These are phyloP conservation scores for Melastoma candidum DNA, from an alignment of 441 rosid species.

Conservation along the genomic window DNA sequence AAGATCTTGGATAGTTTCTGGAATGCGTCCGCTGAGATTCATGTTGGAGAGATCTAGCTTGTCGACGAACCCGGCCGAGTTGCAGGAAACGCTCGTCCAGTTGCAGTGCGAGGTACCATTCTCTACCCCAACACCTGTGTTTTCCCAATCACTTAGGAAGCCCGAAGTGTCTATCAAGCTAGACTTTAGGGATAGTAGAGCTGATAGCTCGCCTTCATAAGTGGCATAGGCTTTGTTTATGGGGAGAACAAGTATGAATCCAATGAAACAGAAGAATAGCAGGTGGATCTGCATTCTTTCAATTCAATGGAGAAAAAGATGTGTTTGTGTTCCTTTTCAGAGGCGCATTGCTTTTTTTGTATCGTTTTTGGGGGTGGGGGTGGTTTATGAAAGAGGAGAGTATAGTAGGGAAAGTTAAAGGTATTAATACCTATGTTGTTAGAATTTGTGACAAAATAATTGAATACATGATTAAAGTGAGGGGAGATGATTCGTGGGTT, in stretches of 20 bases:
- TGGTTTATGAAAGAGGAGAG: conserved; percentile 7
- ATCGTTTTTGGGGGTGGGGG: conserved; percentile 8
- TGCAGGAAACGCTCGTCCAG: conserved; percentile 78
- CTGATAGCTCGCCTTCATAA: conserved; percentile 31
- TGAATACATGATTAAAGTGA: conserved; percentile 5
- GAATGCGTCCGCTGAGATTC: conserved; percentile 67
- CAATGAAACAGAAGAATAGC: conserved; percentile 38
- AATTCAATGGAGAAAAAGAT: neutral
- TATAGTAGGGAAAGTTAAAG: conserved; percentile 1
- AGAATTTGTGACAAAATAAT: conserved; percentile 8
- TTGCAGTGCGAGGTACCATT: conserved; percentile 34
- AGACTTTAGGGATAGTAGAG: conserved; percentile 49
- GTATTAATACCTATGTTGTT: neutral
- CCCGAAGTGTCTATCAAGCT: conserved; percentile 48
- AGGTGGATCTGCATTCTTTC: conserved; percentile 19
- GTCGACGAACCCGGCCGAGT: conserved; percentile 47
- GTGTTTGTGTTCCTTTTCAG: conserved; percentile 9
- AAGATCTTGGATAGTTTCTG: conserved; percentile 45
- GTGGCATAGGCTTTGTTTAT: conserved; percentile 21
- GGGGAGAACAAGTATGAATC: conserved; percentile 33
- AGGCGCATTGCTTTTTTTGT: neutral
- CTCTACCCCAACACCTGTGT: conserved; percentile 10
- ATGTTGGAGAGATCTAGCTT: conserved; percentile 62
- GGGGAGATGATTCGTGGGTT: conserved; percentile 41
- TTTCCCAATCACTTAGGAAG: conserved; percentile 51